These are phyloP conservation scores for Scenedesmus sp. DNA, from an alignment of 163 green algal species.

Conservation along the genomic window DNA sequence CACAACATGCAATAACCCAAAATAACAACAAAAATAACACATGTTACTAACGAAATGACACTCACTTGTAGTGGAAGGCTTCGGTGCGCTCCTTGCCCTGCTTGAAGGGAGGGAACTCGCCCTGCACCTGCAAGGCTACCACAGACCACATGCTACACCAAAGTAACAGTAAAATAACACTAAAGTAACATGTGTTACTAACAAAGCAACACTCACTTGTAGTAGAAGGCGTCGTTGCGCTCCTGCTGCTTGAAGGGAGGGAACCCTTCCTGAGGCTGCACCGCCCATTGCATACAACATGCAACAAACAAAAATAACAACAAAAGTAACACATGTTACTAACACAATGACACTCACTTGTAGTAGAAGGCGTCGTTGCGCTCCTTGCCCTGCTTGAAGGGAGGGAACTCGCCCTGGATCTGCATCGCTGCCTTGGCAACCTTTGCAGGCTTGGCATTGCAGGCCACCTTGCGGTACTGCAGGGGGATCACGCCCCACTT, in stretches of 20 bases:
- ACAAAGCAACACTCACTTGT: too few relatives aligned
- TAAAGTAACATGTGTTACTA: not conserved
- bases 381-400: slow-evolving; percentile 4
- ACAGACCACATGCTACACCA: not conserved
- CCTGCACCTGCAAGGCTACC: not conserved
- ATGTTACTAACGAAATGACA: not conserved
- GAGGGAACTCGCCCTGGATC: not conserved
- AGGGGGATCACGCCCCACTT: slow-evolving; percentile 68
- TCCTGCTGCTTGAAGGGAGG: too few relatives aligned
- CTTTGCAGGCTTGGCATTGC: not conserved
- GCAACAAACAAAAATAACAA: not conserved
- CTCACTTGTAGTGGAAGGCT: not conserved
- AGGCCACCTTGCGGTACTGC: slow-evolving; percentile 12
- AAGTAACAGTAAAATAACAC: not conserved
- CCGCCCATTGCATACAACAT: not conserved
- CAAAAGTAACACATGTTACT: not conserved
- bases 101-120: slow-evolving; percentile 3
- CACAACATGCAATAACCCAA: not conserved
- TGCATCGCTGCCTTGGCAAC: not conserved
- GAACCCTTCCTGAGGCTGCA: too few relatives aligned
- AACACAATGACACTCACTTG: not conserved
- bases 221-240: too few relatives aligned
- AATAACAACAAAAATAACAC: not conserved
- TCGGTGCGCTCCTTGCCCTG: slow-evolving; percentile 1
- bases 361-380: slow-evolving; percentile 15